Base-by-base conservation (phyloP, 129 eudicot species). In the Lactuca sativa region DNA sequence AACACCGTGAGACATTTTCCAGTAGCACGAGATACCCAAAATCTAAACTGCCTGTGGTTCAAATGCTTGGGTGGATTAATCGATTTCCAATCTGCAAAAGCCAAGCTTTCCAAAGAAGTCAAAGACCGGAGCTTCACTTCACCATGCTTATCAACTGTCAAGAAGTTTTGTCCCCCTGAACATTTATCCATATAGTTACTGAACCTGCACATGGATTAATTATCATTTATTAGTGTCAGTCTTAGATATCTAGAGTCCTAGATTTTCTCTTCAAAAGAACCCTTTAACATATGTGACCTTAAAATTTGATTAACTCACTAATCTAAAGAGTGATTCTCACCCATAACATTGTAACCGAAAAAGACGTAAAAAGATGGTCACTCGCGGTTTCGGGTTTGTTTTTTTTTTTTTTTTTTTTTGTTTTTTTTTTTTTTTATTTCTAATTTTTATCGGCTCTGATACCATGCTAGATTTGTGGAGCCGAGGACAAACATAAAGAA, bases 171-270 rank as follows among this genome's bases (percentile, higher is more conserved):
- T 21, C 84, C 95, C 8, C 68, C 79, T 33, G 95, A 85, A 66
- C 95, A 88, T 74, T 78, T 88, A 70, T 82, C 88, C 95, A 85
- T 88, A 73, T 88, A 88, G 86, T 88, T 85, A 71, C 88, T 85
- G 49, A 88, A 85, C 78, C 91, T 85, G 83, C 8, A 8, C 2
- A 60, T 48, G 5, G 18, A 48, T 48, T 25, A 72, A 33, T 33
- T 7, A 49, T 59, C 15, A 72, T 16, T 33, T 7, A 49, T 59
- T 9, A 11, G 5, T 47, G 15, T 47, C 52, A 47, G 4, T 47
- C 6, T 47, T n/a, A 47, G 5, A 47, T 47, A 47, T 47, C 4
- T 12, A 1, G 52, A 47, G n/a, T 11, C 0, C 15, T 12, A 9
- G 0, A 47, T 47, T 47, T 47, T 47, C 52, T 47, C 52, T 10